phyloP scores from a whole-genome alignment of 306 rosid species.

The Vigna angularis region DNA sequence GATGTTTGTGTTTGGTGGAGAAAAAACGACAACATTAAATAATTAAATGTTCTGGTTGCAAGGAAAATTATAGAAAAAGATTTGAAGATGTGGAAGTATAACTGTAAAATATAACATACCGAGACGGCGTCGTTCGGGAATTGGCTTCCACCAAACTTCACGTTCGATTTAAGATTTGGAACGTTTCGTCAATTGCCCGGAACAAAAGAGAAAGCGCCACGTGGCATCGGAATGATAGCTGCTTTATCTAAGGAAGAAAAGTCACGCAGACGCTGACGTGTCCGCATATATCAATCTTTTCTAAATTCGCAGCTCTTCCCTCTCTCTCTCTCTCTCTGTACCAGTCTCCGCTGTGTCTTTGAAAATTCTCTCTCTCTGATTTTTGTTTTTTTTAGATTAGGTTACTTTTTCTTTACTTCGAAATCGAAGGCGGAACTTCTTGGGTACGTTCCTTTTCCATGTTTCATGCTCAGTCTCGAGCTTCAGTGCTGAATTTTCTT shows the following conservation, averaged over 20 bases:
- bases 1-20: constrained; percentile 11
- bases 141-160: constrained; percentile 47
- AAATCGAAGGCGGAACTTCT: constrained; percentile 48
- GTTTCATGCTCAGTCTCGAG: background rate
- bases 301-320: constrained; percentile 50
- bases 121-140: constrained; percentile 46
- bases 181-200: constrained; percentile 50
- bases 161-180: constrained; percentile 53
- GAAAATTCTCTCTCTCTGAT: constrained; percentile 42
- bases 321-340: constrained; percentile 20
- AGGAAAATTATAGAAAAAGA: background rate
- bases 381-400: constrained; percentile 53
- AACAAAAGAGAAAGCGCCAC: constrained; percentile 46
- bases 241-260: constrained; percentile 31
- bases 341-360: constrained; percentile 24
- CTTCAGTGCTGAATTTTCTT: constrained; percentile 35
- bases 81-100: background rate
- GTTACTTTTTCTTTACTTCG: constrained; percentile 69
- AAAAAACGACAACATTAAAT: background rate
- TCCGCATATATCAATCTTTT: constrained; percentile 49
- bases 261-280: constrained; percentile 63
- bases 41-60: background rate
- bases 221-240: constrained; percentile 42
- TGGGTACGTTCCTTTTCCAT: constrained; percentile 56
- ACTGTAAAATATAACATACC: background rate